These are phyloP conservation scores for Sinapis alba DNA, from an alignment of 441 rosid species.

Conservation along the genomic window DNA sequence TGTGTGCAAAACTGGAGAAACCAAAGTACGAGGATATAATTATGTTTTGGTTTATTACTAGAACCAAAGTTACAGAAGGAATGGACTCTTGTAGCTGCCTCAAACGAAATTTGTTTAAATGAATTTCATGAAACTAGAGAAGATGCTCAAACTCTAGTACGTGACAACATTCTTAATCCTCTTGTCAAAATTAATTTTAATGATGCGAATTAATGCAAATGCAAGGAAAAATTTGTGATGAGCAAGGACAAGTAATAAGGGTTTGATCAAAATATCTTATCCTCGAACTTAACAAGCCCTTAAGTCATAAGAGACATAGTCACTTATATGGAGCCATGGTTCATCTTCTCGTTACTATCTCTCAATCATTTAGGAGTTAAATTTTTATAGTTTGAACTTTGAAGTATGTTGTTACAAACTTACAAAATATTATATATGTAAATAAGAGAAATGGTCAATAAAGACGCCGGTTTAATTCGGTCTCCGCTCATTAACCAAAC, in stretches of 20 bases:
- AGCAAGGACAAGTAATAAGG: no score
- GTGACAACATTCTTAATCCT: neutral
- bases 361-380: neutral
- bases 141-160: neutral
- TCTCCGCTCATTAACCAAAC: neutral
- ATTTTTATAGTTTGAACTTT: neutral
- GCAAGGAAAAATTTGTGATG: no score
- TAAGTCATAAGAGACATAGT: neutral
- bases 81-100: neutral
- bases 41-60: no score
- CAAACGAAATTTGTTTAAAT: neutral
- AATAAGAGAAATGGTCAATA: neutral
- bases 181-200: neutral
- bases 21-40: no score
- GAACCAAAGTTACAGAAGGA: neutral
- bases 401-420: neutral
- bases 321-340: neutral
- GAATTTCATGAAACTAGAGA: neutral
- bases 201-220: neutral
- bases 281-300: no score
- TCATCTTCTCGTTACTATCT: neutral
- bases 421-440: neutral
- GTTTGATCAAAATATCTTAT: no score
- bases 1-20: no score
- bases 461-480: neutral